Conservation (phyloP, 148 eudicot genomes). For the Amaranthus hypochondriacus region DNA sequence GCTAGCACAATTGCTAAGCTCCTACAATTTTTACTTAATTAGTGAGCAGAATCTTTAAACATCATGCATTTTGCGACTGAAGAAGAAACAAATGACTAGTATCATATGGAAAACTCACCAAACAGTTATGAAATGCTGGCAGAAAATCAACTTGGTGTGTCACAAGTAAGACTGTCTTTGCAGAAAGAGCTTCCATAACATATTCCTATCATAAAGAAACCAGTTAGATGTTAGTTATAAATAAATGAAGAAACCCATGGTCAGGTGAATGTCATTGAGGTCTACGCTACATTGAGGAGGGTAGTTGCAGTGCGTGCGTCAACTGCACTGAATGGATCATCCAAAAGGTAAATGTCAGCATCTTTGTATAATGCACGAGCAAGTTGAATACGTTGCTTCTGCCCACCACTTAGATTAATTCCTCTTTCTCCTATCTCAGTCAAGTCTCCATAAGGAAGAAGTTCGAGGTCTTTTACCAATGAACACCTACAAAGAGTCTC, state of each 20-base stretch:
- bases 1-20: no score
- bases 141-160: slow-evolving; percentile 94
- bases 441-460: slow-evolving; percentile 69
- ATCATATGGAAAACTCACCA: slow-evolving; percentile 41
- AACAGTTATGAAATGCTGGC: slow-evolving; percentile 63
- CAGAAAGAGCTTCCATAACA: slow-evolving; percentile 64
- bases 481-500: slow-evolving; percentile 65
- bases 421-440: slow-evolving; percentile 92
- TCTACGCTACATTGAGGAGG: slow-evolving; percentile 48
- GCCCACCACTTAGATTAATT: slow-evolving; percentile 84
- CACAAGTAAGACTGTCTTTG: slow-evolving; percentile 69
- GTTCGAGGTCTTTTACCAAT: slow-evolving; percentile 67
- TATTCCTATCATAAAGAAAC: slow-evolving; percentile 49
- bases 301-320: slow-evolving; percentile 85
- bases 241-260: no score
- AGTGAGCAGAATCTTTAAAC: no score
- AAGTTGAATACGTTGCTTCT: slow-evolving; percentile 80
- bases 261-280: no score
- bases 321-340: slow-evolving; percentile 62
- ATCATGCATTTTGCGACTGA: no score
- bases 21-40: no score
- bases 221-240: no score
- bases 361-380: slow-evolving; percentile 81
- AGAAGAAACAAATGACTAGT: no score
- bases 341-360: slow-evolving; percentile 37